Evolutionary conservation across 192 early-diverging fungal genomes (phyloP), one percentile per base, ranked within the genome.

Genomic region (Backusella liffmaniae): DNA sequence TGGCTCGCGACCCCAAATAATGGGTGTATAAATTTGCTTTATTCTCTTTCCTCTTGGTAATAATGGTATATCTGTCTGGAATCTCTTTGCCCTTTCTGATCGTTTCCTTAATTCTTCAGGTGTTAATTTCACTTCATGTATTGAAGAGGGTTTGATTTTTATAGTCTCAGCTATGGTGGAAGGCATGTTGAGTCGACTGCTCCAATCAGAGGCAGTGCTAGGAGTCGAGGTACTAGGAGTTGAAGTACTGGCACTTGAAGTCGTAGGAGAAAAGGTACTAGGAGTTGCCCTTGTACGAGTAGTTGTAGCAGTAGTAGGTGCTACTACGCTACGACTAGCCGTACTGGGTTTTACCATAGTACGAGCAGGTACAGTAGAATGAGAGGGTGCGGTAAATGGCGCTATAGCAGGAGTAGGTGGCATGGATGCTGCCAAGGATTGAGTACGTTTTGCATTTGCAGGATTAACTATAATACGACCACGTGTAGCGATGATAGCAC

Each of bases 1-100:
- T 66, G 93, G 92, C 92, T 15, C 87, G 18, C 15, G 49, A 69
- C n/a, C n/a, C 51, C 42, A 65, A 41, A 51, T 29, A 8, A 73
- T 73, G 5, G 70, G 44, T 3, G 46, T 53, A 21, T 67, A 26
- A 2, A 23, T 59, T 34, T 0, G 26, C 3, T 42, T 35, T 23
- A 5, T 9, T 29, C 41, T 29, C 15, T 35, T 56, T 29, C 6
- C 29, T 30, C n/a, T 23, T 7, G 67, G 46, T 4, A 23, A 15
- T 26, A 56, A 5, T 16, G 69, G 36, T 35, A 21, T n/a, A 12
- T 70, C 44, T 15, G 70, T 62, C 5, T 76, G 21, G 37, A 76
- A 76, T 21, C 75, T 10, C 49, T 65, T 66, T 13, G 70, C 59
- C 62, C 77, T 73, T 21, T 42, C 15, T 18, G 49, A 15, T 18